Conservation (phyloP, 2,329 filamentous ascomycete species). For the Parafenestella ontariensis region DNA sequence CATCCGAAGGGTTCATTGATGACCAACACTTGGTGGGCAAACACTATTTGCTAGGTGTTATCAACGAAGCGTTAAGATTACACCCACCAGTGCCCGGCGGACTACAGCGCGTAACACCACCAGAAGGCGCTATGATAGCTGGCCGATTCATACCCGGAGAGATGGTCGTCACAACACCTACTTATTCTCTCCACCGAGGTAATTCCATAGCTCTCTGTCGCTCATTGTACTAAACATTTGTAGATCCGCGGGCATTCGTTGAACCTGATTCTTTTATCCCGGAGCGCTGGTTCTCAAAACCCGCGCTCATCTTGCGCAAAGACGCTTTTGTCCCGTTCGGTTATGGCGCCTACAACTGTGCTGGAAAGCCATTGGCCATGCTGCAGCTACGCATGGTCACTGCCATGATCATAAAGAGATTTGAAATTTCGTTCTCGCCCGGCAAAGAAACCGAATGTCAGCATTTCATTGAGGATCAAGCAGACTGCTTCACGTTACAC, state of each 20-base stretch:
- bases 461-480: conserved; percentile 15
- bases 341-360: conserved; percentile 66
- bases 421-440: conserved; percentile 10
- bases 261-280: conserved; percentile 23
- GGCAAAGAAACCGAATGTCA: conserved; percentile 5
- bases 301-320: conserved; percentile 18
- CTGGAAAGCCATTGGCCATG: conserved; percentile 21
- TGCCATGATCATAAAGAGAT: conserved; percentile 10
- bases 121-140: conserved; percentile 28
- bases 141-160: conserved; percentile 28
- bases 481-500: conserved; percentile 20
- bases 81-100: conserved; percentile 24
- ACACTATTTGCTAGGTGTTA: conserved; percentile 18
- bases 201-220: neutral
- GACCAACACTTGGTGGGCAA: conserved; percentile 14
- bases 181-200: conserved; percentile 20
- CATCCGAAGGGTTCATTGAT: conserved; percentile 3
- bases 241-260: conserved; percentile 19
- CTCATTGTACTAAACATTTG: neutral
- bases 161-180: conserved; percentile 23
- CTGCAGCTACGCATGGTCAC: conserved; percentile 19
- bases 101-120: conserved; percentile 30
- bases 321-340: conserved; percentile 74
- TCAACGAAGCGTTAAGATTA: conserved; percentile 27
- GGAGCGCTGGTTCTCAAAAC: conserved; percentile 18